A percentile compares a stretch with the other conserved stretches of the same genome.
Evolutionary conservation across 805 yeast species (phyloP).

Genomic region (Monosporozyma aquatica): DNA sequence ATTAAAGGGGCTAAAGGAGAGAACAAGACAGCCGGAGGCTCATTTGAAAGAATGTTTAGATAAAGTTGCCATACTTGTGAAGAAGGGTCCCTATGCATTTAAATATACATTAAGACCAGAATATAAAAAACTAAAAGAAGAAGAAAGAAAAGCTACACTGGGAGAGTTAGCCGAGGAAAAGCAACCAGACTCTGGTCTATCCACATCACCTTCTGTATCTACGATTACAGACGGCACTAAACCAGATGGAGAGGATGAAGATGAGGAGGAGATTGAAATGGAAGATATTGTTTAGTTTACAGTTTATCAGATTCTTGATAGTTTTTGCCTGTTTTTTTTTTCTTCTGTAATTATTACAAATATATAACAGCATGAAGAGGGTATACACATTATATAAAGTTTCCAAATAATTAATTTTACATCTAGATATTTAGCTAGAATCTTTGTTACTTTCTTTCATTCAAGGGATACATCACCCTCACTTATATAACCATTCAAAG

Average conservation of each 20-base stretch:
- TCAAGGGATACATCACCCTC: neutral
- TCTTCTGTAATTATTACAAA: too few relatives aligned
- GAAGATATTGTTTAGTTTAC: slow-evolving; percentile 50
- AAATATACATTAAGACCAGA: slow-evolving; percentile 87
- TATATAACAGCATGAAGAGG: too few relatives aligned
- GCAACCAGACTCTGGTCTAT: neutral
- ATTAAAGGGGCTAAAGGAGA: slow-evolving; percentile 83
- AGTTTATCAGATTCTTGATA: too few relatives aligned
- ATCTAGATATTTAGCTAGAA: too few relatives aligned
- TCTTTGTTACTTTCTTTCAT: too few relatives aligned
- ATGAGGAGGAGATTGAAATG: slow-evolving; percentile 66
- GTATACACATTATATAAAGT: too few relatives aligned
- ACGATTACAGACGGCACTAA: slow-evolving; percentile 12
- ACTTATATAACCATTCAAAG: slow-evolving; percentile 8
- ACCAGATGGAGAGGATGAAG: slow-evolving; percentile 45
- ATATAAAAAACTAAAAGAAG: slow-evolving; percentile 69
- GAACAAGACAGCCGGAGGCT: slow-evolving; percentile 91
- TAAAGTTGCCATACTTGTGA: slow-evolving; percentile 77
- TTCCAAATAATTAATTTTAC: too few relatives aligned
- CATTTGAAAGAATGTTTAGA: slow-evolving; percentile 87
- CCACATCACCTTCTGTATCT: neutral
- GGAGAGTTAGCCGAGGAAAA: slow-evolving; percentile 38
- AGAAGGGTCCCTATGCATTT: slow-evolving; percentile 92
- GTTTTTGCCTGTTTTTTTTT: too few relatives aligned
- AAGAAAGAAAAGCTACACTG: slow-evolving; percentile 59